A percentile compares a stretch with the other conserved stretches of the same genome.
Conservation (phyloP, 148 eudicot species). For the Rhododendron vialii region DNA sequence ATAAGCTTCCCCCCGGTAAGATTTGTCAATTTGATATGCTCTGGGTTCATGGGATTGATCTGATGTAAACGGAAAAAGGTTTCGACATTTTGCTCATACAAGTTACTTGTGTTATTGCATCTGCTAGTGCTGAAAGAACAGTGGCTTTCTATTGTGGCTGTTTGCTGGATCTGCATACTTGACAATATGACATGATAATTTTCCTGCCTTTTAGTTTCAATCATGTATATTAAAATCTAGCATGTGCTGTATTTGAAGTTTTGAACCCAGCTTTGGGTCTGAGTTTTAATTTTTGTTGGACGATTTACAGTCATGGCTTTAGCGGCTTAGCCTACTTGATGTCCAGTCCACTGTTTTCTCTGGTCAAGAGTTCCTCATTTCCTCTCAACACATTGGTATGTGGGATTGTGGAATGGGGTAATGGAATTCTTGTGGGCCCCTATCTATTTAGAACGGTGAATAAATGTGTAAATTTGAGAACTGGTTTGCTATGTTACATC, state of each 20-base stretch:
- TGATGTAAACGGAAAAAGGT: not conserved
- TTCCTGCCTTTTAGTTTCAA: not conserved
- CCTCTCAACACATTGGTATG: not conserved
- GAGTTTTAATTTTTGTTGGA: not conserved
- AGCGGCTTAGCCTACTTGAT: not conserved
- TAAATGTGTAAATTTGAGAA: not conserved
- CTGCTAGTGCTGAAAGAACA: not conserved
- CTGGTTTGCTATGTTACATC: not conserved
- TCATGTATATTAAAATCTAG: not conserved
- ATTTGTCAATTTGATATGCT: not conserved
- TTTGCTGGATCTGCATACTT: not conserved
- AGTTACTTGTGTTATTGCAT: not conserved
- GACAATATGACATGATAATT: not conserved
- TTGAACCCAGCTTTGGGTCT: not conserved
- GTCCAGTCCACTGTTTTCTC: conserved; percentile 5
- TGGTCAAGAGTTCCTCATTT: not conserved
- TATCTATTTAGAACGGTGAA: not conserved
- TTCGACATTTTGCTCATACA: not conserved
- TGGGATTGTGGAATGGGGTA: not conserved
- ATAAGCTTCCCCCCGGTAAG: conserved; percentile 87
- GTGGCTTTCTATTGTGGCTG: not conserved
- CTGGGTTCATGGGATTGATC: not conserved
- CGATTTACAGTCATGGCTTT: not conserved
- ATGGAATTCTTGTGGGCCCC: not conserved
- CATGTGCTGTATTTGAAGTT: not conserved